Evolutionary conservation across 2,329 filamentous ascomycete genomes (phyloP).

Genomic region (Venturia asperata): DNA sequence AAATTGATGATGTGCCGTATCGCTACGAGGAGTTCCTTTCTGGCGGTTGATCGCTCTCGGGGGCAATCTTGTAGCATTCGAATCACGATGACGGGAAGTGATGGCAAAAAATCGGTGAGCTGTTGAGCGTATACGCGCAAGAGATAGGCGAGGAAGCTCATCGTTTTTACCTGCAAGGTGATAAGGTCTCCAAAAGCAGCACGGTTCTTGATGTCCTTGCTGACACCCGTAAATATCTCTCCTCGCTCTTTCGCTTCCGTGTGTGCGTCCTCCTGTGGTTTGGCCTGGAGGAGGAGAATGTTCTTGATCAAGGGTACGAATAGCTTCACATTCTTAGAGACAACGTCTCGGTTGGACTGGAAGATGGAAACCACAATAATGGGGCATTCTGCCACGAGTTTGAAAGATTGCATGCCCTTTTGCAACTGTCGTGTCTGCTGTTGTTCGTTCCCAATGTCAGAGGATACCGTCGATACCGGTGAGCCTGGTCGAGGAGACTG

Average conservation of each 20-base stretch:
- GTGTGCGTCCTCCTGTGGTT: slow-evolving; percentile 88
- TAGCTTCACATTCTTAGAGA: slow-evolving; percentile 75
- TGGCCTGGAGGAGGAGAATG: slow-evolving; percentile 80
- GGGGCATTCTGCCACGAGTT: slow-evolving; percentile 92
- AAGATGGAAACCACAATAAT: slow-evolving; percentile 99
- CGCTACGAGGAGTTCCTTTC: slow-evolving; percentile 92
- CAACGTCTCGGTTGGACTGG: slow-evolving; percentile 77
- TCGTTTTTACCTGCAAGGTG: slow-evolving; percentile 96
- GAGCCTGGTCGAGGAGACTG: slow-evolving; percentile 87
- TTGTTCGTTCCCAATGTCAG: slow-evolving; percentile 75
- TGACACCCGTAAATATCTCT: slow-evolving; percentile 85
- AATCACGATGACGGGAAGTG: slow-evolving; percentile 82
- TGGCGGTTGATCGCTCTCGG: slow-evolving; percentile 82
- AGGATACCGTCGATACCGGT: slow-evolving; percentile 63
- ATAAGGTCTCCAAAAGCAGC: slow-evolving; percentile 96
- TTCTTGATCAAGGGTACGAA: slow-evolving; percentile 94
- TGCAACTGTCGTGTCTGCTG: slow-evolving; percentile 73
- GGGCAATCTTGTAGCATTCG: slow-evolving; percentile 89
- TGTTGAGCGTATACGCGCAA: slow-evolving; percentile 82
- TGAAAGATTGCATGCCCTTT: slow-evolving; percentile 98
- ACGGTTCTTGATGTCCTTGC: slow-evolving; percentile 85
- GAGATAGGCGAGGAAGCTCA: slow-evolving; percentile 95
- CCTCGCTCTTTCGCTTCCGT: slow-evolving; percentile 71
- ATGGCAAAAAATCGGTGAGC: slow-evolving; percentile 77
- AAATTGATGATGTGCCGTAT: slow-evolving; percentile 99